Percentiles rank a stretch among this genome's conserved stretches.
Conservation (phyloP, 768 basidiomycete species). For the Lyophyllum semitale region DNA sequence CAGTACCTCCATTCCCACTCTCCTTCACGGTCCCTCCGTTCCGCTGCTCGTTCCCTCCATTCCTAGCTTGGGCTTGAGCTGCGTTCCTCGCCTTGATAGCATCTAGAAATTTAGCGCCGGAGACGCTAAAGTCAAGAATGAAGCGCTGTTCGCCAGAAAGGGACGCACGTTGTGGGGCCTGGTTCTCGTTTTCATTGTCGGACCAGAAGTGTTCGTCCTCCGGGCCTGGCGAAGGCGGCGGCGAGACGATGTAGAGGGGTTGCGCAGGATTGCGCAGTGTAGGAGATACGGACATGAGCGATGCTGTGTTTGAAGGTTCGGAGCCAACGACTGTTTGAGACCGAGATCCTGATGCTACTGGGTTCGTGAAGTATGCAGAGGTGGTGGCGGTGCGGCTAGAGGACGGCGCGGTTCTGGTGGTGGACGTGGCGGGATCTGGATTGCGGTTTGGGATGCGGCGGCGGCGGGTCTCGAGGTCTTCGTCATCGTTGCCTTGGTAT, state of each 20-base stretch:
- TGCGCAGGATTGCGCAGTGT: slow-evolving; percentile 12
- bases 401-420: not conserved
- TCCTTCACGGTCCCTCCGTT: not conserved
- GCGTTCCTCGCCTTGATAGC: not conserved
- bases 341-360: not conserved
- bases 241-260: slow-evolving; percentile 5
- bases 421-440: not conserved
- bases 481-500: slow-evolving; percentile 34
- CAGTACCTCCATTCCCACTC: not conserved
- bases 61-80: not conserved
- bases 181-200: slow-evolving; percentile 3
- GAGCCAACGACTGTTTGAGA: slow-evolving; percentile 7
- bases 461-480: slow-evolving; percentile 38
- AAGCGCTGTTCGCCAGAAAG: not conserved
- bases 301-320: slow-evolving; percentile 4
- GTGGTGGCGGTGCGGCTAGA: slow-evolving; percentile 5
- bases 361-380: slow-evolving; percentile 19
- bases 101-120: slow-evolving; percentile 8
- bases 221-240: slow-evolving; percentile 9
- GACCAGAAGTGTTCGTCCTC: slow-evolving; percentile 20
- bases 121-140: slow-evolving; percentile 4
- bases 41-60: not conserved
- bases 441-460: slow-evolving; percentile 32
- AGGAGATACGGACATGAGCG: slow-evolving; percentile 20
- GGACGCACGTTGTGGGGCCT: slow-evolving; percentile 10